phyloP scores from a whole-genome alignment of 1,284 basidiomycete genomes.

The Cryptococcus neoformans region DNA sequence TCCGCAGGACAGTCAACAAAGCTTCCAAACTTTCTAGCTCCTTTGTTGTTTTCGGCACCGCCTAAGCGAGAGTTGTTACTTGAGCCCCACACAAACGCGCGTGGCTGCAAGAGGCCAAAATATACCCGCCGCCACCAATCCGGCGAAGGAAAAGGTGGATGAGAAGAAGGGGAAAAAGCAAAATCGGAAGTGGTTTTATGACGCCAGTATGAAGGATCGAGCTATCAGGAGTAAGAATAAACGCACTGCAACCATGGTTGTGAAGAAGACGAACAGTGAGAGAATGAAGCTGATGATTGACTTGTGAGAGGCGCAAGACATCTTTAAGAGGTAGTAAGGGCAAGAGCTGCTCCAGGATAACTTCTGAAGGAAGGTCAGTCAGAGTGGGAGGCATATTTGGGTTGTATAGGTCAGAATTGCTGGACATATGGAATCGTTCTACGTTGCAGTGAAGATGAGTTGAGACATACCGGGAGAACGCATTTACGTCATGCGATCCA shows the following conservation, averaged over 20 bases:
- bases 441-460: too few species aligned
- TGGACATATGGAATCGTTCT: too few species aligned
- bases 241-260: neutral
- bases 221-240: constrained; percentile 53
- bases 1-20: constrained; percentile 56
- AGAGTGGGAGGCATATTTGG: constrained; percentile 6
- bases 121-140: constrained; percentile 76
- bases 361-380: constrained; percentile 53
- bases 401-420: too few species aligned
- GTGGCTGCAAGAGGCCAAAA: constrained; percentile 59
- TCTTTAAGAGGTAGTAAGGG: constrained; percentile 60
- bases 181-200: constrained; percentile 67
- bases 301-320: constrained; percentile 55
- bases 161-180: constrained; percentile 60
- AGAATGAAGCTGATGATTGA: constrained; percentile 23
- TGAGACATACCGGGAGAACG: too few species aligned
- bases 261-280: constrained; percentile 24
- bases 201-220: constrained; percentile 79
- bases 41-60: constrained; percentile 18
- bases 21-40: constrained; percentile 53
- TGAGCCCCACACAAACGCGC: constrained; percentile 77
- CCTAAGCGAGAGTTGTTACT: constrained; percentile 45
- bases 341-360: constrained; percentile 69
- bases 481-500: too few species aligned
- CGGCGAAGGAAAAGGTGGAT: constrained; percentile 15